A percentile compares a stretch with the other conserved stretches of the same genome.
Conservation (phyloP, 495 filamentous ascomycete genomes). For the Neurospora cerealis region DNA sequence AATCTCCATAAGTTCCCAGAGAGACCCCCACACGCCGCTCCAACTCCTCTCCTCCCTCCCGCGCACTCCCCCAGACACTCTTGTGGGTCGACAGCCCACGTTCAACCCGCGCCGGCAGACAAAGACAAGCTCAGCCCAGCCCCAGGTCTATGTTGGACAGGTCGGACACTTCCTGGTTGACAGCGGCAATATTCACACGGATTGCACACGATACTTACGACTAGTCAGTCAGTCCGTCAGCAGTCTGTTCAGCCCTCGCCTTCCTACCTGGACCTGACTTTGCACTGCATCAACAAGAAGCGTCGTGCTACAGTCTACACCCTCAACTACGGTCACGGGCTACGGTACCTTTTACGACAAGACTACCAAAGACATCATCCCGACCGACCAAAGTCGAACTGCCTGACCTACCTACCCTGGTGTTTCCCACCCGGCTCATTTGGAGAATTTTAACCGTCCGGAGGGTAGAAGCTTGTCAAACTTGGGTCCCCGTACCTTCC, state of each 20-base stretch:
- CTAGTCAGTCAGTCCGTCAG: neutral
- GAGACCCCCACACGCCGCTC: conserved; percentile 26
- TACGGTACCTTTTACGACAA: neutral
- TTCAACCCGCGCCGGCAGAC: neutral
- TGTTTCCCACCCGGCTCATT: neutral
- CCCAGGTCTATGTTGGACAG: conserved; percentile 14
- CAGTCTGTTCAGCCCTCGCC: neutral
- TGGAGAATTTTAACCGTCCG: neutral
- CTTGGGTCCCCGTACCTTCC: neutral
- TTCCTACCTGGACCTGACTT: neutral
- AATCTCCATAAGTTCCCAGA: neutral
- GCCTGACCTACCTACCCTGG: neutral
- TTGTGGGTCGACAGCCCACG: conserved; percentile 1
- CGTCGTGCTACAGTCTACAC: neutral
- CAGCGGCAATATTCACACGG: neutral
- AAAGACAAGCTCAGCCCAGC: neutral
- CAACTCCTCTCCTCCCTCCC: conserved; percentile 12
- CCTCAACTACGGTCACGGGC: neutral
- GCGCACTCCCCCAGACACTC: conserved; percentile 18
- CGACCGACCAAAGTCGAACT: neutral
- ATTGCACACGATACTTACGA: neutral
- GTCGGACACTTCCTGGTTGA: neutral
- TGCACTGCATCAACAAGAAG: neutral
- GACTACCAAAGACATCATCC: neutral
- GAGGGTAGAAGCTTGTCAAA: neutral